phyloP scores from a whole-genome alignment of 352 stramenopile species.

The Globisporangium middletonii region DNA sequence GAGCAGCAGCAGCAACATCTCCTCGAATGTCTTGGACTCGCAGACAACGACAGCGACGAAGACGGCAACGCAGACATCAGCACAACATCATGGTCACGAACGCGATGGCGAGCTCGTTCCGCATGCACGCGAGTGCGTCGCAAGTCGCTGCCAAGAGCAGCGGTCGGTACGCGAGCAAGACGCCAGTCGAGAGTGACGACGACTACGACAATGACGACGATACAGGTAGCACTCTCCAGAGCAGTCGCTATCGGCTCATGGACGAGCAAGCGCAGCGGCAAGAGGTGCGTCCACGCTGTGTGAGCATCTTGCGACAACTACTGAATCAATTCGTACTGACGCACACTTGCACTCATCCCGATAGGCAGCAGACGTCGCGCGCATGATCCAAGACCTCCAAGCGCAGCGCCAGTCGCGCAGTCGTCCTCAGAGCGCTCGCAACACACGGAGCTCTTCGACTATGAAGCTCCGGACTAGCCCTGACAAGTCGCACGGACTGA shows the following conservation, averaged over 20 bases:
- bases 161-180: background rate
- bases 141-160: background rate
- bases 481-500: background rate
- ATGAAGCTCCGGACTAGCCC: background rate
- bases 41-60: background rate
- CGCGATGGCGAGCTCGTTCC: background rate
- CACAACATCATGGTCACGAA: background rate
- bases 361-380: slow-evolving; percentile 30
- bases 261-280: slow-evolving; percentile 27
- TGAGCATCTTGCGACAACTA: background rate
- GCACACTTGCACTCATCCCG: background rate
- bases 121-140: background rate
- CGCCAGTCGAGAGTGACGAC: background rate
- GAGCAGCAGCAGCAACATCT: too few species aligned
- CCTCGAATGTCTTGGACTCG: too few species aligned
- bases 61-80: background rate
- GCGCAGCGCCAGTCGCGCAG: slow-evolving; percentile 13
- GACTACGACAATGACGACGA: background rate
- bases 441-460: background rate
- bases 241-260: slow-evolving; percentile 36
- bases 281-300: slow-evolving; percentile 17
- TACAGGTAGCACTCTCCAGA: background rate
- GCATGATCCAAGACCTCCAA: slow-evolving; percentile 39
- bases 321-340: background rate
- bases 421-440: slow-evolving; percentile 1